These are phyloP conservation scores for Epichloe gansuensis DNA, from an alignment of 2,329 filamentous ascomycete genomes.

Conservation along the genomic window DNA sequence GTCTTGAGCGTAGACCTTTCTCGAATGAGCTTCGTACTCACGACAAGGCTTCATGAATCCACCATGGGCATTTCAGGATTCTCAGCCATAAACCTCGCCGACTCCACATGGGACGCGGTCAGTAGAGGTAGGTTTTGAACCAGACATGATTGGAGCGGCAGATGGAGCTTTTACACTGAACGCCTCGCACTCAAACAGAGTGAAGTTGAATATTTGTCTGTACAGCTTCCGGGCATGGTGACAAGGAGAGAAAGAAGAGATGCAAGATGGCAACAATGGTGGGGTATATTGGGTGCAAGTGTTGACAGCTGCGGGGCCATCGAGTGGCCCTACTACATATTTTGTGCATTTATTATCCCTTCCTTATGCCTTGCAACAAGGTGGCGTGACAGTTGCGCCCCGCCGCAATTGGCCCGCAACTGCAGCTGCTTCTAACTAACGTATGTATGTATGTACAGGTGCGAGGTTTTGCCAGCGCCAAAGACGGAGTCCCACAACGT, in stretches of 20 bases:
- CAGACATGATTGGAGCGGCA: slow-evolving; percentile 19
- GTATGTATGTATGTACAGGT: no score
- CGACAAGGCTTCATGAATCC: slow-evolving; percentile 55
- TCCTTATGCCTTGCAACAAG: no score
- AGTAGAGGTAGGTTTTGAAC: slow-evolving; percentile 30
- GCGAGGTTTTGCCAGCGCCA: no score
- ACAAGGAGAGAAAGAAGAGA: not conserved
- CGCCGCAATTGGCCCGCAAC: no score
- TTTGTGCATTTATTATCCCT: no score
- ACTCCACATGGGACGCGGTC: slow-evolving; percentile 32
- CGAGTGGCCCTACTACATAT: no score
- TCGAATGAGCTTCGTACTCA: slow-evolving; percentile 53
- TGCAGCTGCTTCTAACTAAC: no score
- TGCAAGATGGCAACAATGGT: not conserved
- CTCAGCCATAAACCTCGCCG: slow-evolving; percentile 41
- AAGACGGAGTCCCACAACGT: no score
- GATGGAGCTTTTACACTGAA: no score
- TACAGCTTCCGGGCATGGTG: not conserved
- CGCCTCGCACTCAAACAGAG: no score
- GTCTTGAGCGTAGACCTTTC: slow-evolving; percentile 57
- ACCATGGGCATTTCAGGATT: slow-evolving; percentile 40
- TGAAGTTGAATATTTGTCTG: no score
- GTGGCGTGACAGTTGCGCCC: no score
- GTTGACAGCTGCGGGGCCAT: not conserved
- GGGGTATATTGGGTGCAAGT: not conserved